Conservation (phyloP, 2,329 filamentous ascomycete genomes). For the Lachnellula hyalina region DNA sequence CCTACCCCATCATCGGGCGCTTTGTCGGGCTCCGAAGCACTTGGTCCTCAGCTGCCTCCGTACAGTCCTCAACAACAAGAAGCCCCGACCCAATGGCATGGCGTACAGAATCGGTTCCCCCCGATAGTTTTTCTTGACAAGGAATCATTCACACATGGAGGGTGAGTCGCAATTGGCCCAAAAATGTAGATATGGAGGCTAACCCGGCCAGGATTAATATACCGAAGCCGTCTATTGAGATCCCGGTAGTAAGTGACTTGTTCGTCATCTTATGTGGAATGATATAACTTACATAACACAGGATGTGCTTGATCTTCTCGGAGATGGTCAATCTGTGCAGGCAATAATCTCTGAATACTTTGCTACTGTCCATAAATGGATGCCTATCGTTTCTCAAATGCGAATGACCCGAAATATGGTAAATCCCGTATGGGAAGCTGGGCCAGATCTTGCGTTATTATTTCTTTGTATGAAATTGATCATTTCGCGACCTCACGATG, state of each 20-base stretch:
- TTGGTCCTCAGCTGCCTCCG: conserved; percentile 13
- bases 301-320: conserved; percentile 38
- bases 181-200: not conserved
- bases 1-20: conserved; percentile 20
- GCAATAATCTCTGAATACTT: conserved; percentile 39
- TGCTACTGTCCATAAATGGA: conserved; percentile 40
- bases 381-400: conserved; percentile 44
- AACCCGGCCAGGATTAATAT: conserved; percentile 31
- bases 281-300: conserved; percentile 8
- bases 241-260: conserved; percentile 34
- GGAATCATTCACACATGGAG: conserved; percentile 34
- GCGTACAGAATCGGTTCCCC: conserved; percentile 35
- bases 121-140: conserved; percentile 41
- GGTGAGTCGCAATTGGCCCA: conserved; percentile 13
- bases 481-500: conserved; percentile 33
- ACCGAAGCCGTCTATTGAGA: conserved; percentile 34
- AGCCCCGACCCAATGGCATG: conserved; percentile 18
- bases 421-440: conserved; percentile 39
- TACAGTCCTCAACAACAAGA: conserved; percentile 21
- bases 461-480: conserved; percentile 46
- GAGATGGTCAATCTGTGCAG: conserved; percentile 34
- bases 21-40: conserved; percentile 11
- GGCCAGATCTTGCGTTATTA: conserved; percentile 42
- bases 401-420: conserved; percentile 36
- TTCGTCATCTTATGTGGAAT: not conserved